Evolutionary conservation across 1,139 yeast genomes (phyloP), one percentile per base, ranked within the genome.

Genomic region (Candida mesenterica): DNA sequence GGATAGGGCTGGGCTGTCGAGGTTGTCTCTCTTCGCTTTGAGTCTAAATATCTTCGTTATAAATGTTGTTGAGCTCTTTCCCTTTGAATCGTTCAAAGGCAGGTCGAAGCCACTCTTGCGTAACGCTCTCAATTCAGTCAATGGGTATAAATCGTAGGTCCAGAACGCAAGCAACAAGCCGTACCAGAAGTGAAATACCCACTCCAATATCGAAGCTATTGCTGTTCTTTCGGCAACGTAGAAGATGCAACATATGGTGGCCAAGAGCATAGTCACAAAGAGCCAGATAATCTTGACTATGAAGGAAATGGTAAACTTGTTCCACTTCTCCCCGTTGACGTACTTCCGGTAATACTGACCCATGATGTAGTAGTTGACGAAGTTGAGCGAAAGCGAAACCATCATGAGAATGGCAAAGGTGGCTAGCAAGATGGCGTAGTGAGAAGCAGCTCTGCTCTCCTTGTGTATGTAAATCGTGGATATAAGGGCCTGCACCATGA

Each of bases 111-210:
- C 45, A 10, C 25, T 30, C 25, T 45, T 42, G 22, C 48, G 32
- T 29, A 46, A 42, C 3, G 49, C 49, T 15, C 51, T 30, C 34
- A 47, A 44, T 33, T 59, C 62, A n/a, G 62, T 57, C 39, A 57
- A 52, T 40, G 68, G 68, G 44, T 61, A 56, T 33, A 62, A 55
- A 42, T 62, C 68, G 42, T 60, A 58, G 33, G 67, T 56, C 68
- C 68, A 62, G 47, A 61, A 56, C 6, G 61, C 60, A 39, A 62
- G 47, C 35, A 62, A 50, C 26, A 62, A 44, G 4, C 68, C 67
- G 42, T 62, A 62, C 67, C 67, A 61, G 45, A 61, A 59, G 40
- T 61, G 64, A 52, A 62, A 61, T 24, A 49, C 45, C 68, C 68
- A 62, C 45, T 62, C 68, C 32, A 62, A 53, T 4, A 51, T 36